A percentile compares a stretch with the other conserved stretches of the same genome.
Evolutionary conservation across 805 yeast species (phyloP).

Genomic region (Metschnikowia lachancei): DNA sequence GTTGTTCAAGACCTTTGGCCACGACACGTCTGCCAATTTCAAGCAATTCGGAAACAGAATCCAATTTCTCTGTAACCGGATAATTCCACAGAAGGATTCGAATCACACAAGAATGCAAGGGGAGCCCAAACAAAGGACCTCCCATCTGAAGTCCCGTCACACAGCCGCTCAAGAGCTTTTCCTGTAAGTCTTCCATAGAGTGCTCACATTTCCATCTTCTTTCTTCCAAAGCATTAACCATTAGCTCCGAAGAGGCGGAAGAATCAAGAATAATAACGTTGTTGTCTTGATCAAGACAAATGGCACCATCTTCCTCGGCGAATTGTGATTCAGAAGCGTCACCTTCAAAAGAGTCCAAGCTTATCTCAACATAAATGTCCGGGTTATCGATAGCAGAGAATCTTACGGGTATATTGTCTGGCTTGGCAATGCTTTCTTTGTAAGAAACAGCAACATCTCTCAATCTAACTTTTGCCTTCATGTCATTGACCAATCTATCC

Average conservation of each 20-base stretch:
- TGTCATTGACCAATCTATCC: slow-evolving; percentile 73
- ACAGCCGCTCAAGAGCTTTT: slow-evolving; percentile 56
- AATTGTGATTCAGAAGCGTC: slow-evolving; percentile 28
- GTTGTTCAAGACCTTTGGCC: slow-evolving; percentile 21
- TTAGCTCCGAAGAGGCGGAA: slow-evolving; percentile 26
- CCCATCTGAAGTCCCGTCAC: slow-evolving; percentile 64
- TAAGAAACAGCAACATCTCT: slow-evolving; percentile 88
- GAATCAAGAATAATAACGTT: slow-evolving; percentile 43
- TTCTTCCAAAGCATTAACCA: slow-evolving; percentile 27
- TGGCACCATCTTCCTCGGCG: slow-evolving; percentile 41
- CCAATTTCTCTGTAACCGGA: slow-evolving; percentile 47
- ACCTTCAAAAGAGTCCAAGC: slow-evolving; percentile 40
- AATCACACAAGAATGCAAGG: slow-evolving; percentile 60
- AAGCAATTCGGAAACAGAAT: slow-evolving; percentile 37
- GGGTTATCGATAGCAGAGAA: slow-evolving; percentile 21
- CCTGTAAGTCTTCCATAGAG: slow-evolving; percentile 49
- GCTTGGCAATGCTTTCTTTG: slow-evolving; percentile 57
- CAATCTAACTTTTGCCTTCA: slow-evolving; percentile 76
- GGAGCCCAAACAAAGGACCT: slow-evolving; percentile 55
- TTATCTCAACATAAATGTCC: slow-evolving; percentile 24
- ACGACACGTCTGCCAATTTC: slow-evolving; percentile 43
- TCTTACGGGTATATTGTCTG: slow-evolving; percentile 21
- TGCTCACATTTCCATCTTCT: slow-evolving; percentile 50
- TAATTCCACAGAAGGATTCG: slow-evolving; percentile 51
- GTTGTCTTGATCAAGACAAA: slow-evolving; percentile 45